Base-by-base conservation (phyloP, 2,329 filamentous ascomycete genomes). In the Aureobasidium sp. region DNA sequence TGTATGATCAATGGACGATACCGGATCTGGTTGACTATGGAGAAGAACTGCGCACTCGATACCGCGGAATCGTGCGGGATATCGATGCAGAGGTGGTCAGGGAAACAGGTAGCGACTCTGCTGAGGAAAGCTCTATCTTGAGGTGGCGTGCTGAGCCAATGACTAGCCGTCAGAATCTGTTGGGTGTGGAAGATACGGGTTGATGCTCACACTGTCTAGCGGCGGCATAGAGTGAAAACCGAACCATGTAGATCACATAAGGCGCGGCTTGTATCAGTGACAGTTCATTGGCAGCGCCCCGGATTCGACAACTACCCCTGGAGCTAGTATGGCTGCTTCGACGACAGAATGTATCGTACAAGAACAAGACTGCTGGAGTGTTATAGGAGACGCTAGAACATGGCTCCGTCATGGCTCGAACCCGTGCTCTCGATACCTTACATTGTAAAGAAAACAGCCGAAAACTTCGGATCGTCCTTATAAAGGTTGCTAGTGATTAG, bases 1-100 rank as follows among this genome's bases (percentile, higher is more conserved):
- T 62, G n/a, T 62, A 62, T 11, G 60, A 62, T 31, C 60, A 62
- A 29, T 62, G 60, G 60, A 62, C 60, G 17, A 56, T 62, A 36
- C 60, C 60, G 14, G 60, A 62, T 41, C 31, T 62, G 37, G 49
- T 6, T 6, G 60, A 62, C 0, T 62, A 34, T 34, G 39, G 15
- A 15, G 31, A 55, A 31, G 41, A 34, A 3, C 15, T 53, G 1
- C 29, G 36, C 3, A 3, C 7, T 20, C 17, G 39, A 11, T 61
- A 61, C 39, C 48, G 48, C 12, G 31, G 20, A 5, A 55, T 61
- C 7, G 27, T 61, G 0, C 3, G 36, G 1, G 48, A 34, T 44
- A 45, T 61, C 5, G 59, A 53, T 36, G 47, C 25, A n/a, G 34
- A 55, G 15, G 39, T 61, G 3, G 25, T 61, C 11, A 42, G 48